Base-by-base conservation (phyloP, 2,329 filamentous ascomycete species). In the Arthrocladium fulminans region DNA sequence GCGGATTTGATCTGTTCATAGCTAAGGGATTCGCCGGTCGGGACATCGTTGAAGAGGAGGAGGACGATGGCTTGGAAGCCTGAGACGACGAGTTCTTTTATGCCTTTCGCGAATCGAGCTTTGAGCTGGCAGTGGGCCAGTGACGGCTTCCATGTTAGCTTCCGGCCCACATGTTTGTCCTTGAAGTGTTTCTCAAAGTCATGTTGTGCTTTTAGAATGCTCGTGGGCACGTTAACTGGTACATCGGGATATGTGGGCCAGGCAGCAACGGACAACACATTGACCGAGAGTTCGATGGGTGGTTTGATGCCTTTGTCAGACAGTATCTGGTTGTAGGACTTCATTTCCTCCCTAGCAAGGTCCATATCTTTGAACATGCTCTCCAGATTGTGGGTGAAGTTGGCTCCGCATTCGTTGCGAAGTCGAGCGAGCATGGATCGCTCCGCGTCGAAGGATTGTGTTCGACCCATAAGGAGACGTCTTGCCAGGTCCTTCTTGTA, bases 351-450 rank as follows among this genome's bases (percentile, higher is more conserved):
- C 52, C 85, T 84, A 10, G 86, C 86, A 17, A 96, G 76, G 62
- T 96, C 89, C 65, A 97, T 88, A 61, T 99, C 92, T 65, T 94
- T 95, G 73, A 99, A 98, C 92, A 99, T 99, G 54, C 90, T 87
- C 67, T 99, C 94, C 0, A 99, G 74, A 60, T 98, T 98, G 63
- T 95, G 89, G 0, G 92, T 98, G 64, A 98, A 97, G 58, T 80
- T 86, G 12, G 86, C 84, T 32, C 92, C 92, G 62, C 92, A 98
- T 71, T 98, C 92, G 57, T 82, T 85, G 68, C 92, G 90, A 23
- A 98, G 74, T 57, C 94, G 87, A 22, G 86, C 76, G 41, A 98
- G 76, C 92, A 98, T 98, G 67, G 85, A 94, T 54, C 89, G 80
- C 69, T 98, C 94, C 0, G 92, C 90, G 66, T 98, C 92, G 48